phyloP scores from a whole-genome alignment of 1,284 basidiomycete species.

The Leccinum pseudoinsigne region DNA sequence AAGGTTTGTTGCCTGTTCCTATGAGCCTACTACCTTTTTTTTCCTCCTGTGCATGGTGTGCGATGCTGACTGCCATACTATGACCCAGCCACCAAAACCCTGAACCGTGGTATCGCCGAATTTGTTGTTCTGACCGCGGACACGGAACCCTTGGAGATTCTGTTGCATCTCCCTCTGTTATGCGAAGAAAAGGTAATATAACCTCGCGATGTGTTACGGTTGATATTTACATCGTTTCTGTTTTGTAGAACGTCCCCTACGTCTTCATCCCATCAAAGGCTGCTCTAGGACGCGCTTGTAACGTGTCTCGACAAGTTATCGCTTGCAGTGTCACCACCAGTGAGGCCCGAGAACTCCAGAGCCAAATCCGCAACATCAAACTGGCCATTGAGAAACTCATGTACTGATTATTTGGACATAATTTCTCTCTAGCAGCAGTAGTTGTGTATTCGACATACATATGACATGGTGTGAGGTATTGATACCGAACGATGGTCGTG shows the following conservation, averaged over 20 bases:
- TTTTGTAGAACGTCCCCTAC: slow-evolving; percentile 88
- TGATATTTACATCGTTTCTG: slow-evolving; percentile 1
- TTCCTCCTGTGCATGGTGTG: neutral
- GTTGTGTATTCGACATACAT: slow-evolving; percentile 15
- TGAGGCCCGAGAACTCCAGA: slow-evolving; percentile 90
- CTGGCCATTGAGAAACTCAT: slow-evolving; percentile 78
- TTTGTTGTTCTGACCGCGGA: slow-evolving; percentile 98
- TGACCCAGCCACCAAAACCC: slow-evolving; percentile 85
- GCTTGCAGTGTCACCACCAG: slow-evolving; percentile 95
- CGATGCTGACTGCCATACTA: slow-evolving; percentile 9
- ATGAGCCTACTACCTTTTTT: neutral
- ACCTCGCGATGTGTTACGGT: neutral
- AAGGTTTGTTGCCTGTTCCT: slow-evolving; percentile 53
- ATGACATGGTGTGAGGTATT: slow-evolving; percentile 10
- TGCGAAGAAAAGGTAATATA: slow-evolving; percentile 93
- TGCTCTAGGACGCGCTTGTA: slow-evolving; percentile 94
- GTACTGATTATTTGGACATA: slow-evolving; percentile 22
- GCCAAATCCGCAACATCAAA: slow-evolving; percentile 92
- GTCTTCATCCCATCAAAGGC: slow-evolving; percentile 95
- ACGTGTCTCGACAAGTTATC: slow-evolving; percentile 95
- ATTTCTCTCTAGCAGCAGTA: slow-evolving; percentile 8
- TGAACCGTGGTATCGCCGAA: slow-evolving; percentile 98
- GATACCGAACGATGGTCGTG: neutral
- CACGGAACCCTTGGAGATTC: slow-evolving; percentile 97
- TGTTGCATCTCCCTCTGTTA: slow-evolving; percentile 94